Base-by-base conservation (phyloP, 768 basidiomycete species). In the Nevesoporus exiguus region DNA sequence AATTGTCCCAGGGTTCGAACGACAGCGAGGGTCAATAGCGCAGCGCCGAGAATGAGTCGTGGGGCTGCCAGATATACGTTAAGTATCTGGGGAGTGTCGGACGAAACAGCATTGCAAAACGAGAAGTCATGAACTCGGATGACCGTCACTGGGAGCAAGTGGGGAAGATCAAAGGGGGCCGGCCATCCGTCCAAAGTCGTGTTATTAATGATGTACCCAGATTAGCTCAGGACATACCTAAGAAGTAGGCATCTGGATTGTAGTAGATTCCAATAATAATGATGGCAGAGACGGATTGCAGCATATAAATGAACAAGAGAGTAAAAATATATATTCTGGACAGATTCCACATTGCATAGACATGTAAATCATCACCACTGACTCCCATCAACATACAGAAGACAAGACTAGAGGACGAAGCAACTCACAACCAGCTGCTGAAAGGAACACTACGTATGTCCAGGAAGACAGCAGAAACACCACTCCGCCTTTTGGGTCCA, bases 291-390 rank as follows among this genome's bases (percentile, higher is more conserved):
- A 33, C 15, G 8, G n/a, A 19, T 52, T 52, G 52, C 37, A 25
- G 17, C 11, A 8, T 11, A 14, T 47, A 47, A 33, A 52, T 15
- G 37, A 31, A 40, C 11, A 47, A 36, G 21, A 52, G 45, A 11
- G 36, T 24, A 3, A 1, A 40, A 1, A 52, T 4, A 19, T 47
- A 31, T 10, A 2, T 19, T 1, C 2, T 46, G 37, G 29, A 52
- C 14, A 5, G 27, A 31, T 33, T 19, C 36, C 36, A 52, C 45
- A 52, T 52, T 33, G 45, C 52, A 13, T 40, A 52, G 8, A 52
- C 52, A 40, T 45, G 52, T 9, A 52, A 47, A 52, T 31, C 52
- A 52, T 47, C 5, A 52, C 17, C 7, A 52, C 52, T 52, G 22
- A 19, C 10, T n/a, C n/a, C n/a, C 17, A 10, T 47, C 10, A 40